Evolutionary conservation across 2,329 filamentous ascomycete species (phyloP).

Genomic region (Colletotrichum liriopes): DNA sequence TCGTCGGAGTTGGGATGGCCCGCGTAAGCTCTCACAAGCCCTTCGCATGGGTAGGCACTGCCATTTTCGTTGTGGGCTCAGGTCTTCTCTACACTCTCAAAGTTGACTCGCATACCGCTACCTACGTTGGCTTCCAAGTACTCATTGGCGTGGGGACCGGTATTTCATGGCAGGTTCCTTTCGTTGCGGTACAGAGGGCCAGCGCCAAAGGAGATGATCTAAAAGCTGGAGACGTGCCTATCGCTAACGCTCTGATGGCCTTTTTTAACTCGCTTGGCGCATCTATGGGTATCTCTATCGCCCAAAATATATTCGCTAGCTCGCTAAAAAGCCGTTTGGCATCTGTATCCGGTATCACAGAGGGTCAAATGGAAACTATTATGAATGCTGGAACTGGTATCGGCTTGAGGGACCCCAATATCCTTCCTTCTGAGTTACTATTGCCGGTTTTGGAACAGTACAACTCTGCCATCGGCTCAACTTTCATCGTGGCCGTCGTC

Average conservation of each 20-base stretch:
- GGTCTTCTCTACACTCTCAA: neutral
- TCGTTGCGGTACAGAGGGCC: neutral
- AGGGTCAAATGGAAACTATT: neutral
- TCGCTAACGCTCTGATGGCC: neutral
- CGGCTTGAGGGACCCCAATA: neutral
- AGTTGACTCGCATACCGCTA: neutral
- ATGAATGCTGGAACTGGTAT: neutral
- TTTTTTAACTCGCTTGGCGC: constrained; percentile 4
- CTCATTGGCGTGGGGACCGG: neutral
- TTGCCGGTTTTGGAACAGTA: neutral
- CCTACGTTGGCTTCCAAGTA: neutral
- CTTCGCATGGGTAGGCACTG: neutral
- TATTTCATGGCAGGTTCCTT: neutral
- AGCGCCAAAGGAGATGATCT: neutral
- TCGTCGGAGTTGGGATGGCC: neutral
- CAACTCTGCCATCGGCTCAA: neutral
- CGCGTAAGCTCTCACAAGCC: neutral
- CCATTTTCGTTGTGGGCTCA: neutral
- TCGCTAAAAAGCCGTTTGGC: neutral
- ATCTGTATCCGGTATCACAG: neutral
- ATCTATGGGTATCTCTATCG: neutral
- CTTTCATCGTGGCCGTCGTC: neutral
- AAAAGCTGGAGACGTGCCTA: neutral
- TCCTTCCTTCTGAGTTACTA: neutral
- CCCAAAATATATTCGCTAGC: neutral